Evolutionary conservation across 1,284 basidiomycete species (phyloP).

Genomic region (Malassezia dermatis): DNA sequence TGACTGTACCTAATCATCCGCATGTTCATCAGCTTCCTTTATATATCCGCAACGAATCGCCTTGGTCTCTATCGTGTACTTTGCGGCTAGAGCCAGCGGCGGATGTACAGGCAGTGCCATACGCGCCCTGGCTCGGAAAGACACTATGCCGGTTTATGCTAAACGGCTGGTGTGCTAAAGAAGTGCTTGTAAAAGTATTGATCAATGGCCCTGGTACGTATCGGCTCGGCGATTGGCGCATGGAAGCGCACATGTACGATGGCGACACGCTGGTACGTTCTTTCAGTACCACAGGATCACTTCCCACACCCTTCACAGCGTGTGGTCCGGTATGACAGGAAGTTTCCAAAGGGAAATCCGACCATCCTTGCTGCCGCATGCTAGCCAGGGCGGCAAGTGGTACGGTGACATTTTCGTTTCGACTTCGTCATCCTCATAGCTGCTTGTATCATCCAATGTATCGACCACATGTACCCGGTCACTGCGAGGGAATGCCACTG

Average conservation of each 20-base stretch:
- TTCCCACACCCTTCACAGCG: neutral
- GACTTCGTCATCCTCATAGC: constrained; percentile 1
- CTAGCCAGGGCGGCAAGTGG: neutral
- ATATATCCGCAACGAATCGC: constrained; percentile 7
- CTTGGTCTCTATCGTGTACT: constrained; percentile 4
- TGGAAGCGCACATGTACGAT: neutral
- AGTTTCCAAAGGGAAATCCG: constrained; percentile 16
- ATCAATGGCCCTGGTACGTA: constrained; percentile 2
- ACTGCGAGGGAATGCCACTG: constrained; percentile 3
- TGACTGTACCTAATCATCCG: neutral
- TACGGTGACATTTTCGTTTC: neutral
- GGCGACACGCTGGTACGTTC: neutral
- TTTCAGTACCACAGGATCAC: neutral
- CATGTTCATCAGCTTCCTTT: neutral
- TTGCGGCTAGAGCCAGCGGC: neutral
- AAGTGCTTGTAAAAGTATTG: neutral
- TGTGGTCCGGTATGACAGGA: constrained; percentile 1
- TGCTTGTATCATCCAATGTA: neutral
- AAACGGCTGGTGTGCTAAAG: neutral
- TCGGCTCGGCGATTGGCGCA: constrained; percentile 10
- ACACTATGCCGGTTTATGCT: neutral
- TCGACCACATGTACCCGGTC: neutral
- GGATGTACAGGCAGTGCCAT: neutral
- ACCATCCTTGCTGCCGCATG: constrained; percentile 13
- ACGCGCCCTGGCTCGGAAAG: constrained; percentile 7